phyloP scores from a whole-genome alignment of 2,329 filamentous ascomycete species.

The Trichoderma polysporum region DNA sequence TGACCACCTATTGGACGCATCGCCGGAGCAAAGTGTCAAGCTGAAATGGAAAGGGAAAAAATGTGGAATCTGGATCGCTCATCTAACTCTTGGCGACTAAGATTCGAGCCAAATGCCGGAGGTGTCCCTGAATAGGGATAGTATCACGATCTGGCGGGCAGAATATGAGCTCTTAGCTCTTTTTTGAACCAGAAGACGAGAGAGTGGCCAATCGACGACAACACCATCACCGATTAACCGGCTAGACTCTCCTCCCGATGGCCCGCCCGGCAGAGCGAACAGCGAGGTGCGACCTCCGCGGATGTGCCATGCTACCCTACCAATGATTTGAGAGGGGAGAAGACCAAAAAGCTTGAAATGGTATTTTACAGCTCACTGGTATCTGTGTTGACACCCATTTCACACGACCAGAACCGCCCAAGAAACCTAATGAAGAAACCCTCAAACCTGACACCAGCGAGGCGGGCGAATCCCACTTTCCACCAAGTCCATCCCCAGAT shows the following conservation, averaged over 20 bases:
- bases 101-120: slow-evolving; percentile 15
- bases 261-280: not conserved
- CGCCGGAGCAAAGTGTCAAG: not conserved
- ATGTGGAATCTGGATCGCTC: not conserved
- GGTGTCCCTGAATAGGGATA: slow-evolving; percentile 8
- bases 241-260: slow-evolving; percentile 4
- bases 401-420: not conserved
- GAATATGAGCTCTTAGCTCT: not conserved
- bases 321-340: not conserved
- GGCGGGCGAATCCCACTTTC: not conserved
- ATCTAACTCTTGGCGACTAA: slow-evolving; percentile 9
- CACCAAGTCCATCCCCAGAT: not conserved
- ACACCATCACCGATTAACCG: slow-evolving; percentile 4
- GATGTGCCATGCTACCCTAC: not conserved
- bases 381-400: not conserved
- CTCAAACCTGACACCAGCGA: not conserved
- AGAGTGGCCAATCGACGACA: not conserved
- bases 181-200: not conserved
- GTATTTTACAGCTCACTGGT: not conserved
- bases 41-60: not conserved
- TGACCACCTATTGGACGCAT: not conserved
- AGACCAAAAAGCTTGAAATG: not conserved
- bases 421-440: not conserved
- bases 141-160: slow-evolving; percentile 1
- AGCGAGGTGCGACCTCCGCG: not conserved